Base-by-base conservation (phyloP, 2,329 filamentous ascomycete genomes). In the Truncatella angustata region DNA sequence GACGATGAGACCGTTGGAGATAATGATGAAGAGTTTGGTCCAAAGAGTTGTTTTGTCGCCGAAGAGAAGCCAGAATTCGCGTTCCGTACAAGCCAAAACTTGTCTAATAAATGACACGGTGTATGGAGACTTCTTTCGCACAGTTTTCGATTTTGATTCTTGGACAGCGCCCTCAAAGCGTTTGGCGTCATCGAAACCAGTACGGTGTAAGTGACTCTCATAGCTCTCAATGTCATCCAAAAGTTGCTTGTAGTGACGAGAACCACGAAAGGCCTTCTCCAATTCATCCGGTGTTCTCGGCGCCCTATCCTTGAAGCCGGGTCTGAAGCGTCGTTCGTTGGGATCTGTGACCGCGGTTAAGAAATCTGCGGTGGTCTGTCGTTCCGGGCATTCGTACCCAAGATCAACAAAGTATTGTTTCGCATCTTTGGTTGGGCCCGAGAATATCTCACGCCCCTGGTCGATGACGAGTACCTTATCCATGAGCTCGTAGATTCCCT, bases 11-110 rank as follows among this genome's bases (percentile, higher is more conserved):
- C 69, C 75, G 65, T 90, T 89, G 52, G 86, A 80, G 52, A 93
- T 70, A 60, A 91, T 88, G 64, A 91, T 90, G 69, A 91, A 88
- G 54, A 88, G 78, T 59, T 93, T 94, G 36, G 88, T 93, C 66
- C 85, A 86, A 1, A 94, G 76, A 0, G 88, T 87, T 1, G 84
- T 85, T 54, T 79, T 85, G 68, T 95, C 88, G 35, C 89, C 89
- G 64, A 82, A 80, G 24, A 91, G 81, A 26, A 95, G 79, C 86
- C 88, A 91, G 54, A 90, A 85, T 67, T 94, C 88, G 37, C 90
- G 81, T 58, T 84, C 77, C 0, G 86, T 87, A 72, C 86, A 75
- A 6, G 84, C 82, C 24, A 81, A 64, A 1, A 94, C 85, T 68
- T 94, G 90, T 4, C 82, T 79, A 39, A 78, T 71, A 63, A 92